Evolutionary conservation across 768 basidiomycete species (phyloP).

Genomic region (Pleurotus ostreatus): DNA sequence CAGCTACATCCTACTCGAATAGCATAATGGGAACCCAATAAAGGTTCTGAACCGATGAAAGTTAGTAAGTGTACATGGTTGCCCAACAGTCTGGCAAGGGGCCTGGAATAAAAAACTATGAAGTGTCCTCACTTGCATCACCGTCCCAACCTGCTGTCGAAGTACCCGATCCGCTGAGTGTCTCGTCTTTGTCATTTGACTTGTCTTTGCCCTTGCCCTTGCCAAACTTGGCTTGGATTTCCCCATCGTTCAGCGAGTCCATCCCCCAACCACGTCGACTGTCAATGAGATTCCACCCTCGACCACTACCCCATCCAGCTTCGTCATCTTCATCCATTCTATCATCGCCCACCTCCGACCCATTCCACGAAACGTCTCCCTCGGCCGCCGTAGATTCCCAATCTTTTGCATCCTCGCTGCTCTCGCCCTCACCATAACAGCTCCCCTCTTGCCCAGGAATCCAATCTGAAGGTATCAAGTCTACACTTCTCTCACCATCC

Average conservation of each 20-base stretch:
- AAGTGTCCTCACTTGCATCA: conserved; percentile 37
- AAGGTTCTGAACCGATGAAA: too few relatives aligned
- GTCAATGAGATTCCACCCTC: conserved; percentile 11
- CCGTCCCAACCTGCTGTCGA: conserved; percentile 43
- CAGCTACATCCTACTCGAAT: conserved; percentile 3
- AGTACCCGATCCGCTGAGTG: conserved; percentile 23
- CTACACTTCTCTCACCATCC: conserved; percentile 28
- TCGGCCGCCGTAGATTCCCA: conserved; percentile 32
- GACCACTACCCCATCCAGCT: conserved; percentile 15
- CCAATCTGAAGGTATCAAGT: conserved; percentile 41
- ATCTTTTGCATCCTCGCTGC: conserved; percentile 21
- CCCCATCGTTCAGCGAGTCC: conserved; percentile 5
- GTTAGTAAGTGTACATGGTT: too few relatives aligned
- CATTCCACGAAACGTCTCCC: conserved; percentile 37
- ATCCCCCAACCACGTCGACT: conserved; percentile 13
- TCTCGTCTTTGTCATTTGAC: conserved; percentile 8
- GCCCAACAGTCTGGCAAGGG: neutral
- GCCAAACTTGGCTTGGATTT: conserved; percentile 8
- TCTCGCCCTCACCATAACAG: conserved; percentile 22
- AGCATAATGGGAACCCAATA: neutral
- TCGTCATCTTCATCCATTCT: conserved; percentile 19
- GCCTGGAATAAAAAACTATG: conserved; percentile 16
- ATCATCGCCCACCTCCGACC: conserved; percentile 31
- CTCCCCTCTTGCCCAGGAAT: conserved; percentile 34
- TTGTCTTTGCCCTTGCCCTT: conserved; percentile 1